Base-by-base conservation (phyloP, 2,329 filamentous ascomycete genomes). In the Cephalotrichum gorgonifer region DNA sequence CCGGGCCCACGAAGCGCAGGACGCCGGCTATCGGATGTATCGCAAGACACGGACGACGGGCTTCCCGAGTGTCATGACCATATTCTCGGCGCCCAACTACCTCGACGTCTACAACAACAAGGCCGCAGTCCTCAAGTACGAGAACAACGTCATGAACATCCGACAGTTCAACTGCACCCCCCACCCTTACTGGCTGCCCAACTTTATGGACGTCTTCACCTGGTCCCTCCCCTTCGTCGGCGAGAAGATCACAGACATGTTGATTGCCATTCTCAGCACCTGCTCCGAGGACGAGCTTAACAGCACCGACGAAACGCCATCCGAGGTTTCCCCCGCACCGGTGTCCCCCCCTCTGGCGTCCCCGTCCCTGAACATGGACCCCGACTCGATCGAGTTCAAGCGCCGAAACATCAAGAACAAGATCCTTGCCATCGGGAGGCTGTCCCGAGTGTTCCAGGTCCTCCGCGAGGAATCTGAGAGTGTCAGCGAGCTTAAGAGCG, bases 141-240 rank as follows among this genome's bases (percentile, higher is more conserved):
- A 98, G 72, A 98, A 98, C 70, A 98, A 98, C 62, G 93, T 98
- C 53, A 98, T 98, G 93, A 98, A 98, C 74, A 98, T 98, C 63
- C 82, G 93, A 52, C 93, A 98, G 68, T 98, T 98, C 74, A 98
- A 98, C 76, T 98, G 91, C 78, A 97, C 93, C 22, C 93, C 93
- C 30, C 93, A 98, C 66, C 93, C 93, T 6, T 98, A 98, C 75
- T 98, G 93, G 93, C 79, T 98, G 44, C 93, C 93, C 49, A 98
- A 98, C 73, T 98, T 98, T 64, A 98, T 98, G 93, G 93, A 98
- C 62, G 93, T 98, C 54, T 98, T 98, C 64, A 98, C 93, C n/a
- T 98, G 93, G 93, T 98, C 93, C 30, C 75, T 98, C 52, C 93
- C 93, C 1, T 98, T 98, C 68, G 93, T 98, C 23, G 91, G 93